Evolutionary conservation across 2,329 filamentous ascomycete species (phyloP).

Genomic region (Bipolaris bicolor): DNA sequence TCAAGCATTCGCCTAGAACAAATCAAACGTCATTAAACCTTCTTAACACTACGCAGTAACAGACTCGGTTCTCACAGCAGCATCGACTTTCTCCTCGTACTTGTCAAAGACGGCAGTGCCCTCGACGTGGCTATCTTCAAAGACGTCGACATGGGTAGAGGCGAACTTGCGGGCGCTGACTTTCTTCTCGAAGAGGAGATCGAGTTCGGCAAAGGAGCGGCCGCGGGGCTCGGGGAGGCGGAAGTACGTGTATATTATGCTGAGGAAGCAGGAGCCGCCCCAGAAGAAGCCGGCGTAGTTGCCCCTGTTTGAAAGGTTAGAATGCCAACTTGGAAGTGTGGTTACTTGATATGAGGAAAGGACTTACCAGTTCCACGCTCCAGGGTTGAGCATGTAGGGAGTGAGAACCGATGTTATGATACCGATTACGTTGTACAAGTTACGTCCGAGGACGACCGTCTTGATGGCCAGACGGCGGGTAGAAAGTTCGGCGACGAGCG

Average conservation of each 20-base stretch:
- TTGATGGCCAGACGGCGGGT: slow-evolving; percentile 86
- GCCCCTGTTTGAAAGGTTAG: slow-evolving; percentile 57
- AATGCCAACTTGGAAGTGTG: neutral
- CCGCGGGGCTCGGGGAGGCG: slow-evolving; percentile 79
- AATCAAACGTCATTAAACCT: slow-evolving; percentile 10
- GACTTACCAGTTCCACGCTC: slow-evolving; percentile 71
- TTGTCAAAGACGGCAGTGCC: slow-evolving; percentile 39
- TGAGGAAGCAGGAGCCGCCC: slow-evolving; percentile 79
- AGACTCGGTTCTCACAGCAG: slow-evolving; percentile 29
- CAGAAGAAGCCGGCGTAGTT: slow-evolving; percentile 91
- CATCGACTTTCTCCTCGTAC: slow-evolving; percentile 46
- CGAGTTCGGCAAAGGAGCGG: slow-evolving; percentile 83
- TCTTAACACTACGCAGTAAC: slow-evolving; percentile 17
- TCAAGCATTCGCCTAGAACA: slow-evolving; percentile 5
- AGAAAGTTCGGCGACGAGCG: slow-evolving; percentile 82
- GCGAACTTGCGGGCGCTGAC: slow-evolving; percentile 77
- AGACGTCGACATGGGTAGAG: slow-evolving; percentile 61
- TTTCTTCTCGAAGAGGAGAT: slow-evolving; percentile 78
- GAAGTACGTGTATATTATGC: slow-evolving; percentile 82
- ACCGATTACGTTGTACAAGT: slow-evolving; percentile 76
- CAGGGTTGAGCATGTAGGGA: slow-evolving; percentile 91
- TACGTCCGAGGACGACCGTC: slow-evolving; percentile 84
- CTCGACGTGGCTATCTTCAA: slow-evolving; percentile 43
- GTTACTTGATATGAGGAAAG: too few relatives aligned
- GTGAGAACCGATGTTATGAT: slow-evolving; percentile 84